Percentiles rank a stretch among this genome's conserved stretches.
Conservation (phyloP, 2,329 filamentous ascomycete species). For the Tolypocladium ovalisporum region DNA sequence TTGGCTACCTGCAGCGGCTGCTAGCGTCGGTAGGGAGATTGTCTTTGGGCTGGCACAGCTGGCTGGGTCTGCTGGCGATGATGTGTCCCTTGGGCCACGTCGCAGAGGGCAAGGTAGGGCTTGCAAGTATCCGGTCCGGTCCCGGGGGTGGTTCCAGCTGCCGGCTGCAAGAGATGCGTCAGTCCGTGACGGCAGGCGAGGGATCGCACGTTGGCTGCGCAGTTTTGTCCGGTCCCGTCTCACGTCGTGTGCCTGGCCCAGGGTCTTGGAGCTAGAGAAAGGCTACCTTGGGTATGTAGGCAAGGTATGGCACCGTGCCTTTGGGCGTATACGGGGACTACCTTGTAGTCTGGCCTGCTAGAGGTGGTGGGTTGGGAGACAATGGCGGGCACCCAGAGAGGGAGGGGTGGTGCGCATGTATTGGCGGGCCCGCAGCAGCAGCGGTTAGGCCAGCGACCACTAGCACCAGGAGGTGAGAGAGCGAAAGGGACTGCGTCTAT, state of each 20-base stretch:
- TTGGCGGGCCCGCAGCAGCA: constrained; percentile 1
- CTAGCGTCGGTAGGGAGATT: constrained; percentile 49
- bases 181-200: constrained; percentile 28
- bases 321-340: constrained; percentile 4
- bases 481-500: not conserved
- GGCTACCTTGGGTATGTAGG: not conserved
- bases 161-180: constrained; percentile 44
- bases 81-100: constrained; percentile 50
- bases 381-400: constrained; percentile 3
- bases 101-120: constrained; percentile 39
- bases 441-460: not conserved
- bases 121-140: constrained; percentile 27
- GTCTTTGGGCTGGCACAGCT: constrained; percentile 45
- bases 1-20: constrained; percentile 60
- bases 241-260: constrained; percentile 16
- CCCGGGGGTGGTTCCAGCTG: constrained; percentile 25
- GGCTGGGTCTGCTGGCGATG: constrained; percentile 32
- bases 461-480: constrained; percentile 1
- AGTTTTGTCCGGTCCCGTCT: not conserved
- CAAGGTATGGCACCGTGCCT: constrained; percentile 19
- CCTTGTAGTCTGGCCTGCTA: not conserved
- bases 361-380: constrained; percentile 7
- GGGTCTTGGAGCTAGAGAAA: constrained; percentile 19
- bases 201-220: constrained; percentile 7
- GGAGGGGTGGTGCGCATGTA: constrained; percentile 2